Evolutionary conservation across 1,284 basidiomycete species (phyloP), one percentile per base, ranked within the genome.

Genomic region (Sporisorium iseilematis-ciliati): DNA sequence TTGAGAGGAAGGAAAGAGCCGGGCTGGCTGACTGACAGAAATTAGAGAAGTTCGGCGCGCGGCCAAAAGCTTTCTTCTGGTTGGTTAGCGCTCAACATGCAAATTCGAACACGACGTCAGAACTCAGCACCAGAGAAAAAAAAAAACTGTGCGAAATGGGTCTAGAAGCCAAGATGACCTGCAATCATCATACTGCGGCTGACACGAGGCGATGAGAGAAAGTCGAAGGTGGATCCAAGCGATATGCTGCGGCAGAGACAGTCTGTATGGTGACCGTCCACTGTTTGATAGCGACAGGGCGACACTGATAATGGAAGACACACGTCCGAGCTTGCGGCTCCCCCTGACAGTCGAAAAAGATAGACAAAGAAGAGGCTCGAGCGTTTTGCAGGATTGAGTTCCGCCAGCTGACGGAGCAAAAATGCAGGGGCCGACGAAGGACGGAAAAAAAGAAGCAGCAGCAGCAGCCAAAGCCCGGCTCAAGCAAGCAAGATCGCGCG

Each of bases 101-200:
- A 33, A 49, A 33, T 49, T 49, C 48, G 29, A 49, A 49, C 21
- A 48, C 26, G 48, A 49, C 48, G 48, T 49, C 48, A 49, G 48
- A 51, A 51, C 21, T 43, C n/a, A n/a, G n/a, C n/a, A n/a, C n/a
- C n/a, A n/a, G n/a, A 20, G 21, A n/a, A 14, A 20, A 50, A 33
- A 23, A 33, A 5, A 18, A 29, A n/a, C 4, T 25, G 46, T 23
- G 21, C 43, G 25, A 23, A 23, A 1, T 23, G 20, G 43, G 23
- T 23, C 43, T 45, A 23, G 21, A 45, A 45, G 16, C 21, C 4
- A 23, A 20, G 23, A 4, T 16, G 14, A 25, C 29, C 26, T 18
- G 49, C 20, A 29, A 35, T 38, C 49, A 51, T 51, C 31, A 38
- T 51, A 38, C 12, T 33, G 35, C 35, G 35, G 33, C 35, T 38